Evolutionary conservation across 257 asterid genomes (phyloP), one percentile per base, ranked within the genome.

Genomic region (Nicotiana noctiflora): DNA sequence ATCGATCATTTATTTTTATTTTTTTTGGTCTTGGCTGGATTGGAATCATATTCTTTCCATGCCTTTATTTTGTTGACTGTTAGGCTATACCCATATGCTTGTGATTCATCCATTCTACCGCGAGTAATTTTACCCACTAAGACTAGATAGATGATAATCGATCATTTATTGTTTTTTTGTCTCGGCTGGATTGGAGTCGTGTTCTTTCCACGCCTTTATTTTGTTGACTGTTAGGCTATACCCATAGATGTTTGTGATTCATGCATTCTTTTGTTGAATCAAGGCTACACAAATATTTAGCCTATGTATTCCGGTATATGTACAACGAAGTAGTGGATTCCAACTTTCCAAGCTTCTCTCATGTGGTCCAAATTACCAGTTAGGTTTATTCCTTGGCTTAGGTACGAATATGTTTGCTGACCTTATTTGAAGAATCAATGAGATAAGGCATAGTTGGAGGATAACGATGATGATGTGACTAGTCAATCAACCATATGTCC

Each of bases 401-500:
- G 61, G 40, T 74, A 74, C 78, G 25, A 14, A 23, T 49, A 74
- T 15, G 61, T 49, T 11, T 74, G 61, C 61, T 74, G 78, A 49
- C 23, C 40, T 74, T 13, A 49, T 23, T 23, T 25, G 44, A 46
- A 59, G 70, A 37, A 62, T 40, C 57, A 34, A 60, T 77, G 59
- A 59, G 72, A 60, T 21, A 77, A 77, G 81, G 81, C 68, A 77
- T 74, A 37, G n/a, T 23, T 57, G 34, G 74, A 57, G 79, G 83
- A 64, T 83, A 74, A 78, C 80, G 85, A 81, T 82, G 55, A 59
- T 67, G 72, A 59, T 59, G 82, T 12, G 31, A 66, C 79, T 34
- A 31, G 72, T 31, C 57, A 49, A 67, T 68, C 57, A 67, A 59
- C 57, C 79, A 59, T 77, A 49, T 74, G 78, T 49, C 78, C 60